Percentiles rank a stretch among this genome's conserved stretches.
Evolutionary conservation across 2,329 filamentous ascomycete genomes (phyloP).

Genomic region (Lecanosticta acicola): DNA sequence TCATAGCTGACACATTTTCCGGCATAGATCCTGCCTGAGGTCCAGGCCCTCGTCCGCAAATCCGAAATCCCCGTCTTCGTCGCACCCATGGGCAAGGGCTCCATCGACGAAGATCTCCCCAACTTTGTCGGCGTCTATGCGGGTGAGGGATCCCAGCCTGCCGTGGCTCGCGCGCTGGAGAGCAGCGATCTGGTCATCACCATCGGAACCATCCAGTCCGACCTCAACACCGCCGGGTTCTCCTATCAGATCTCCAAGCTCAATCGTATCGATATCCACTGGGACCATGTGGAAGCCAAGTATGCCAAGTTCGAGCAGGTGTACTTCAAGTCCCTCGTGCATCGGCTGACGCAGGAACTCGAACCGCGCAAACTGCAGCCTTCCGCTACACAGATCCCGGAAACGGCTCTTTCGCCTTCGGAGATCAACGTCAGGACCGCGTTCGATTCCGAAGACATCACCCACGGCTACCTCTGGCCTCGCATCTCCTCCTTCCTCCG

Average conservation of each 20-base stretch:
- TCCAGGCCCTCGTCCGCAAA: constrained; percentile 65
- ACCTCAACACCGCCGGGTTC: constrained; percentile 30
- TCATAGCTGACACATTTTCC: too few relatives aligned
- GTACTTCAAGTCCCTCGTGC: too few relatives aligned
- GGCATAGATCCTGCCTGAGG: constrained; percentile 64
- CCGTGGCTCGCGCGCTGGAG: constrained; percentile 44
- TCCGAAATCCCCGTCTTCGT: too few relatives aligned
- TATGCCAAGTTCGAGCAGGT: not conserved
- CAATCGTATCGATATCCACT: constrained; percentile 35
- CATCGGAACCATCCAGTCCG: constrained; percentile 20
- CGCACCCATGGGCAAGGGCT: constrained; percentile 85
- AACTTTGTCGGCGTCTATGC: constrained; percentile 81
- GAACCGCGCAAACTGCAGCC: not conserved
- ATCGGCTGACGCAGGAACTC: not conserved
- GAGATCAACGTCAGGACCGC: too few relatives aligned
- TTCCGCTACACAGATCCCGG: not conserved
- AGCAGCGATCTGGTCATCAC: constrained; percentile 16
- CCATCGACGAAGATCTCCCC: constrained; percentile 68
- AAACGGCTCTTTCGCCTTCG: too few relatives aligned
- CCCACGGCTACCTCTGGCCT: constrained; percentile 73
- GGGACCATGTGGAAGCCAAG: constrained; percentile 45
- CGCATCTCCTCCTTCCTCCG: constrained; percentile 55
- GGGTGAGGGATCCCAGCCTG: constrained; percentile 65
- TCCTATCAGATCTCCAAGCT: constrained; percentile 23
- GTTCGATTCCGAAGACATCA: constrained; percentile 3